Conservation (phyloP, 140 eudicot genomes). For the Cichorium intybus region DNA sequence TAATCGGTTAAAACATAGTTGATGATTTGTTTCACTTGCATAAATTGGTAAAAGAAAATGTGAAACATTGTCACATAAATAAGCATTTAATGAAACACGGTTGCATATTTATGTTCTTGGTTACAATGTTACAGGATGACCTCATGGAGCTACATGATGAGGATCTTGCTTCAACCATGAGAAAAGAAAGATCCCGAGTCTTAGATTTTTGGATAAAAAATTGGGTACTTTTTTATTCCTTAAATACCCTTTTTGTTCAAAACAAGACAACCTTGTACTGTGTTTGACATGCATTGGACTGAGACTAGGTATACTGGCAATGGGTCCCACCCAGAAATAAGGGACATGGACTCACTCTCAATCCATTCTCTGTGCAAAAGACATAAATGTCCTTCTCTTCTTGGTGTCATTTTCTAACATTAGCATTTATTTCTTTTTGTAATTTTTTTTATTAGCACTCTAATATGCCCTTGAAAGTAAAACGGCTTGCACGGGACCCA, state of each 20-base stretch:
- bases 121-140: slow-evolving; percentile 74
- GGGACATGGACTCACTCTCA: too few relatives aligned
- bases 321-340: background rate
- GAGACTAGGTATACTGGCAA: background rate
- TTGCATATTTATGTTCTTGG: too few relatives aligned
- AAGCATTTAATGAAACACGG: too few relatives aligned
- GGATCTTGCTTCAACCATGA: slow-evolving; percentile 70
- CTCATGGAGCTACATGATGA: slow-evolving; percentile 85
- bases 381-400: background rate
- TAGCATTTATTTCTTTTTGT: background rate
- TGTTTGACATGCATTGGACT: too few relatives aligned
- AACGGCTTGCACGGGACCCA: slow-evolving; percentile 87
- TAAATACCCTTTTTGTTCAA: background rate
- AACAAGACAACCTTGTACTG: background rate
- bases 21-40: too few relatives aligned
- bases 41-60: too few relatives aligned
- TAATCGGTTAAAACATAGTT: too few relatives aligned
- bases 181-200: slow-evolving; percentile 69
- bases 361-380: background rate
- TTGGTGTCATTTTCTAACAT: slow-evolving; percentile 4
- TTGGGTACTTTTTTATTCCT: slow-evolving; percentile 53
- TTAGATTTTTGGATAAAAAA: slow-evolving; percentile 90
- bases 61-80: too few relatives aligned
- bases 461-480: slow-evolving; percentile 86
- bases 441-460: slow-evolving; percentile 65